Evolutionary conservation across 108 stramenopile genomes (phyloP).

Genomic region (Nitzschia palea): DNA sequence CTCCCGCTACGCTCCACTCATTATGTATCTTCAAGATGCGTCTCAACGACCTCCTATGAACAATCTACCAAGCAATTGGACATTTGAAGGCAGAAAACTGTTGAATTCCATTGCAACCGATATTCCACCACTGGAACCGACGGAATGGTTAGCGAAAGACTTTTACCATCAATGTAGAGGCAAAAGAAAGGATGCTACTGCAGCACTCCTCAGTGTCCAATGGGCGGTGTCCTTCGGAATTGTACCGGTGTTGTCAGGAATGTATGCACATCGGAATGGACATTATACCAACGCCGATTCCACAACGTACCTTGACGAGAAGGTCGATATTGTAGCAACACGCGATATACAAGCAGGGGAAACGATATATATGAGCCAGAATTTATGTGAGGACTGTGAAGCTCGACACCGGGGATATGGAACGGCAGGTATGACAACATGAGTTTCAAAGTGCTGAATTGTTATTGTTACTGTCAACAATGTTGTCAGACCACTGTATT

Average conservation of each 20-base stretch:
- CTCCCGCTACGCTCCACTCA: conserved; percentile 57
- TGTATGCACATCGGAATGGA: conserved; percentile 46
- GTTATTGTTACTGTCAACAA: not conserved
- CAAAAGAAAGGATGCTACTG: conserved; percentile 29
- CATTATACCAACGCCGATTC: not conserved
- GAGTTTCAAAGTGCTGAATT: not conserved
- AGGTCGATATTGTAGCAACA: not conserved
- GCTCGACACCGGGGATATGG: conserved; percentile 37
- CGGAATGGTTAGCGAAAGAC: conserved; percentile 2
- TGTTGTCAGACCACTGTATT: not conserved
- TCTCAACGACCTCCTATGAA: conserved; percentile 4
- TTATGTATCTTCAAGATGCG: conserved; percentile 45
- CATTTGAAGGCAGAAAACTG: conserved; percentile 37
- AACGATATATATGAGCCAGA: conserved; percentile 56
- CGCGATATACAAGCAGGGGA: conserved; percentile 1
- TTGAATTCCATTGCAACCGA: conserved; percentile 18
- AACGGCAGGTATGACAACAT: conserved; percentile 27
- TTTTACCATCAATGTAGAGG: conserved; percentile 37
- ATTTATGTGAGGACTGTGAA: conserved; percentile 55
- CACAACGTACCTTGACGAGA: not conserved
- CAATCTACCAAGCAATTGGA: conserved; percentile 48
- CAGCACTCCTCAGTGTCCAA: conserved; percentile 47
- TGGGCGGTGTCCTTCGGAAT: conserved; percentile 41
- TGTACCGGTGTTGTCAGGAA: conserved; percentile 49
- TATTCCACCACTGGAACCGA: conserved; percentile 3